Evolutionary conservation across 768 basidiomycete genomes (phyloP), one percentile per base, ranked within the genome.

Genomic region (Lentinus tigrinus): DNA sequence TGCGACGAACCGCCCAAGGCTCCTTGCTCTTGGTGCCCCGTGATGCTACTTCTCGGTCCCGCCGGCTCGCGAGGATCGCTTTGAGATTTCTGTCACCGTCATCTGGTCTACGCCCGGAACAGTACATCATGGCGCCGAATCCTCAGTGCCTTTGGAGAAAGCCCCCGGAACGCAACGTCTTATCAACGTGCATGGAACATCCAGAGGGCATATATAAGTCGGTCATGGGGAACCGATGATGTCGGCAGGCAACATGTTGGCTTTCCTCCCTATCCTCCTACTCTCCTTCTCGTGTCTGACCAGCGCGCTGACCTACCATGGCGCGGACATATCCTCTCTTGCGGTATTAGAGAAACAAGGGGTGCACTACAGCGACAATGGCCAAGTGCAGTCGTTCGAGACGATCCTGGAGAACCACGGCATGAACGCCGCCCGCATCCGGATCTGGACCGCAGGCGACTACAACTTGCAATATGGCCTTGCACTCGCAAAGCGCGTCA

Each of bases 361-460:
- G 9, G 65, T 72, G 16, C 68, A 62, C 0, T 84, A 78, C 70
- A 74, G 77, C 24, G 81, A 83, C 57, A 67, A 69, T 21, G 75
- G 75, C 1, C 52, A 60, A 31, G 62, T 63, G 8, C 56, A 64
- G 47, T 61, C 71, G 1, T 78, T 84, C 57, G 85, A 87, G 63
- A 77, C 72, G 0, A 86, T 87, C 53, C 71, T 85, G 7, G 69
- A 69, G 11, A 76, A 76, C 47, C 79, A 83, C 58, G 85, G 85
- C 31, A 73, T 76, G 44, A 86, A 85, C 60, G 71, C 84, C 7
- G 84, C 81, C 9, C 79, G 85, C 13, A 80, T 85, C 44, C 74
- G 85, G 13, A 70, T 87, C 27, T 87, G 85, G 85, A 85, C 84
- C 0, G 80, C 82, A 59, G 82, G 81, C n/a, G 75, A 75, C 58